A percentile compares a stretch with the other conserved stretches of the same genome.
Conservation (phyloP, 306 rosid genomes). For the Boehmeria nivea region DNA sequence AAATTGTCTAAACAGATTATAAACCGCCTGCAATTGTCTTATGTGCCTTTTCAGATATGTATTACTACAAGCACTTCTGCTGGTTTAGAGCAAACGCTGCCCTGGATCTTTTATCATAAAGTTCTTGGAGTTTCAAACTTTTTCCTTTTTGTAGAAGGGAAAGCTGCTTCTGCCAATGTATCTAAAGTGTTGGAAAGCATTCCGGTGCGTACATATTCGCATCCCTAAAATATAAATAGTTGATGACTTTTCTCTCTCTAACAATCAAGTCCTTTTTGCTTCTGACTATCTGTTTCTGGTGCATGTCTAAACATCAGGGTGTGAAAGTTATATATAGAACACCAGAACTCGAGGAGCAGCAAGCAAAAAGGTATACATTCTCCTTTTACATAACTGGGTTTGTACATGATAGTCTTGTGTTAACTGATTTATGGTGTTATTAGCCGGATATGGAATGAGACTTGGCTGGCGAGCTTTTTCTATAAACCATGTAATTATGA, state of each 20-base stretch:
- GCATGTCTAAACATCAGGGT: conserved; percentile 51
- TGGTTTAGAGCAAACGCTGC: conserved; percentile 81
- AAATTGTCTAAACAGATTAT: no score
- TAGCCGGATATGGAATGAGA: conserved; percentile 98
- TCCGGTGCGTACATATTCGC: conserved; percentile 54
- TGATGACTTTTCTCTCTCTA: conserved; percentile 4
- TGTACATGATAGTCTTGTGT: neutral
- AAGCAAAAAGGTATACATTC: conserved; percentile 67
- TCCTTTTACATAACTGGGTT: neutral
- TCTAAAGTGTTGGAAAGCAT: conserved; percentile 70
- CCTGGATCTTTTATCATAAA: conserved; percentile 94
- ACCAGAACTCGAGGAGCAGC: conserved; percentile 81
- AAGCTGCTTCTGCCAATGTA: conserved; percentile 82
- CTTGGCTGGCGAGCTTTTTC: conserved; percentile 95
- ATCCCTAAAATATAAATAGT: neutral
- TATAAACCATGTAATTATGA: conserved; percentile 96
- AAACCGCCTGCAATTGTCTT: no score
- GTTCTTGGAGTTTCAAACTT: conserved; percentile 86
- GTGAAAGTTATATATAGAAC: conserved; percentile 85
- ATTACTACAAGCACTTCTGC: conserved; percentile 57
- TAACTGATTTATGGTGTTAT: conserved; percentile 13
- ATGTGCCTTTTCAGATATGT: conserved; percentile 20
- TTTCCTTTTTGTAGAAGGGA: conserved; percentile 88
- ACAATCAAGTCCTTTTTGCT: neutral
- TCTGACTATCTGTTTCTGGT: conserved; percentile 2